These are phyloP conservation scores for Seminavis robusta DNA, from an alignment of 108 stramenopile species.

Conservation along the genomic window DNA sequence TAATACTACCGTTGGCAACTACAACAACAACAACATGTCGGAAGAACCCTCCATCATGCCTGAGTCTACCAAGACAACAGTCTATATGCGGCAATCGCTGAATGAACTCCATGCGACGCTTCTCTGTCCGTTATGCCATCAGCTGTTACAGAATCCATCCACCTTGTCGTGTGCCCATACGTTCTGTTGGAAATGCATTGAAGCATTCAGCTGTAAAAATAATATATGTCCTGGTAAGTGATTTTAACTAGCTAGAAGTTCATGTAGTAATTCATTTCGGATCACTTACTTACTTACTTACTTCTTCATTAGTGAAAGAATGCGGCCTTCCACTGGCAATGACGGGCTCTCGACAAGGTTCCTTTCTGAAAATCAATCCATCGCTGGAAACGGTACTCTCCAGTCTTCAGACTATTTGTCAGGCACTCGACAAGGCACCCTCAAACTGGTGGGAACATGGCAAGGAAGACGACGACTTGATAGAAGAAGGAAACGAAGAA, in stretches of 20 bases:
- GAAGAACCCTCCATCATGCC: too few relatives aligned
- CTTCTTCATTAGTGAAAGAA: not conserved
- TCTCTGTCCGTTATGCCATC: slow-evolving; percentile 3
- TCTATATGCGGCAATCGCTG: too few relatives aligned
- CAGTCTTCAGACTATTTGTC: not conserved
- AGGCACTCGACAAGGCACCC: not conserved
- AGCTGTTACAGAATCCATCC: not conserved
- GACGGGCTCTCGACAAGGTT: not conserved
- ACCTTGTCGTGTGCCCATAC: slow-evolving; percentile 9
- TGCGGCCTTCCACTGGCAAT: not conserved
- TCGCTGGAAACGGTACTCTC: slow-evolving; percentile 1
- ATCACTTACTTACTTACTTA: not conserved
- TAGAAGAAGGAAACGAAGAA: too few relatives aligned
- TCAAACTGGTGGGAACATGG: slow-evolving; percentile 12
- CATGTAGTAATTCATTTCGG: not conserved
- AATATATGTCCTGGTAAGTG: slow-evolving; percentile 9
- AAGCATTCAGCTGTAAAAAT: slow-evolving; percentile 1
- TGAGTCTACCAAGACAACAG: too few relatives aligned
- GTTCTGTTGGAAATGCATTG: slow-evolving; percentile 10
- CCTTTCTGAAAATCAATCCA: slow-evolving; percentile 9
- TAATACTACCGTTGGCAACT: too few relatives aligned
- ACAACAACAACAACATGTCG: too few relatives aligned
- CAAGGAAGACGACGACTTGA: too few relatives aligned
- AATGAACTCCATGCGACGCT: too few relatives aligned
- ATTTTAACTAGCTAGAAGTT: not conserved